Evolutionary conservation across 1,139 yeast genomes (phyloP), one percentile per base, ranked within the genome.

Genomic region (Yamadazyma friedrichii): DNA sequence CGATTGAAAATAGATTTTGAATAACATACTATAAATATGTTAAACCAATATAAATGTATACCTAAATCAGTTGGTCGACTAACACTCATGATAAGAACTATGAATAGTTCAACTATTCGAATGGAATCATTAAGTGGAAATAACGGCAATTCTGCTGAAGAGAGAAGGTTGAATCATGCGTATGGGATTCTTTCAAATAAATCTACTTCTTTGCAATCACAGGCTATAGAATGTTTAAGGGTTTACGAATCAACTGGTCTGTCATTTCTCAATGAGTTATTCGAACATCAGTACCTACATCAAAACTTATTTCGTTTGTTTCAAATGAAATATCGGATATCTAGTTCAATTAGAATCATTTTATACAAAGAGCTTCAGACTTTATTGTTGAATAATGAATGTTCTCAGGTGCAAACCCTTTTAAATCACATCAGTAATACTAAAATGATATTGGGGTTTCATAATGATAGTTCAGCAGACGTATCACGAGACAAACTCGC

Each of bases 161-260:
- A 20, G 24, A 20, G 8, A 20, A 20, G 34, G 12, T 9, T 31
- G 9, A 8, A 31, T 2, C 6, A 33, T n/a, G 13, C 16, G 9
- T 11, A 6, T n/a, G 45, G 42, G 3, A 26, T 43, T 5, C 43
- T 46, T 9, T 12, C 20, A 15, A n/a, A 33, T 13, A 24, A n/a
- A 4, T 8, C n/a, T 9, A 16, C 11, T 6, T 33, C 36, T 9
- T 24, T 33, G 9, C 37, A 15, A 27, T 16, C 31, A 3, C 29
- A 35, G 13, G 31, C 37, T 11, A n/a, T 3, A 35, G 15, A 16
- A 12, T 35, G 37, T 28, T 12, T 26, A 28, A 16, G 15, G 4
- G 8, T 35, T 5, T 26, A 27, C 17, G 9, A 16, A 15, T 6
- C 11, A 12, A n/a, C 11, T n/a, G 15, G 9, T 9, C n/a, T 5